Evolutionary conservation across 2,329 filamentous ascomycete genomes (phyloP).

Genomic region (Nannizziopsis arthrosporioides): DNA sequence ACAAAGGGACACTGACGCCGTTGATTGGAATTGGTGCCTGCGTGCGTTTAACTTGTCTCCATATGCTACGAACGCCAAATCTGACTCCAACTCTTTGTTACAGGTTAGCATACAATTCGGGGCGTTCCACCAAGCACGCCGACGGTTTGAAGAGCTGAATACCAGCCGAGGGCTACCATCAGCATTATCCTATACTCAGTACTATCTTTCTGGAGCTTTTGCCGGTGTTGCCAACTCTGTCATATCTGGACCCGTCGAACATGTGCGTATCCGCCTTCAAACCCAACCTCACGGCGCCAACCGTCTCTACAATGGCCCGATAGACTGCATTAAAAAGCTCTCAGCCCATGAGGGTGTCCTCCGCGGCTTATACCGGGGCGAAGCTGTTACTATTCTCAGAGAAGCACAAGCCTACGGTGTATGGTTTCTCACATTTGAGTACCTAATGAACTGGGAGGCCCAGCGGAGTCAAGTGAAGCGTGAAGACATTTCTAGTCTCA

Average conservation of each 20-base stretch:
- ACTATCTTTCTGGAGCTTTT: conserved; percentile 82
- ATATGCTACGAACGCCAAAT: not conserved
- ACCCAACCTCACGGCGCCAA: conserved; percentile 81
- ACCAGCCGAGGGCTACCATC: conserved; percentile 30
- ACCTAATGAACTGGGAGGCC: conserved; percentile 84
- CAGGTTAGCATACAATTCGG: conserved; percentile 88
- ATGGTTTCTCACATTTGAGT: conserved; percentile 95
- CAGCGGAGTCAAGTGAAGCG: conserved; percentile 63
- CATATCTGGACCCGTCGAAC: conserved; percentile 86
- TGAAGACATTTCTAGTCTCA: conserved; percentile 66
- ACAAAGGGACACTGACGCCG: conserved; percentile 94
- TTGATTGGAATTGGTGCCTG: conserved; percentile 93
- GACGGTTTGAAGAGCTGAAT: conserved; percentile 71
- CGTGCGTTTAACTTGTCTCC: conserved; percentile 36
- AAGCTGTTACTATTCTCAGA: conserved; percentile 70
- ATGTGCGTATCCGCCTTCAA: conserved; percentile 89
- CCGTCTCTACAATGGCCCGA: conserved; percentile 67
- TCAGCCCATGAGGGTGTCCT: conserved; percentile 56
- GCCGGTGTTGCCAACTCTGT: conserved; percentile 82
- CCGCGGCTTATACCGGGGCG: conserved; percentile 71
- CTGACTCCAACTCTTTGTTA: conserved; percentile 2
- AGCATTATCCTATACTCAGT: conserved; percentile 66
- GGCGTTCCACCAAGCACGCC: conserved; percentile 84
- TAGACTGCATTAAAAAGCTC: conserved; percentile 85
- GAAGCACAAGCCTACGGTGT: conserved; percentile 91